Conservation (phyloP, 306 rosid genomes). For the Cyamopsis tetragonoloba region DNA sequence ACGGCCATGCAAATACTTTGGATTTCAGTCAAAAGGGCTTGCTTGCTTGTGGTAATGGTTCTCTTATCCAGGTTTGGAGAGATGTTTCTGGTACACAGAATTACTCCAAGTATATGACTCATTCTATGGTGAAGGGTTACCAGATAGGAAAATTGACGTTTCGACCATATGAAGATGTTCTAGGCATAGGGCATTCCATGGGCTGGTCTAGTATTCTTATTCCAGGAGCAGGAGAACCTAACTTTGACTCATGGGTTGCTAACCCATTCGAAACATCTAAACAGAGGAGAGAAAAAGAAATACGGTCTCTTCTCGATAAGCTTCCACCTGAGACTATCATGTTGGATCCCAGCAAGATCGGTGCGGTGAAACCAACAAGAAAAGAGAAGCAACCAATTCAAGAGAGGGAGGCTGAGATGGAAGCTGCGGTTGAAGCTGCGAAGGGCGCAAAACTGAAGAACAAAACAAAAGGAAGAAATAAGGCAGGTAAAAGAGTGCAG, state of each 20-base stretch:
- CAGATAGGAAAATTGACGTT: conserved; percentile 58
- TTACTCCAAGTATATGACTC: conserved; percentile 72
- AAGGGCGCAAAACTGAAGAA: conserved; percentile 59
- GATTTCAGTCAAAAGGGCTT: conserved; percentile 91
- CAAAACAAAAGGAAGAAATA: conserved; percentile 87
- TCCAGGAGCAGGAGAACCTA: conserved; percentile 96
- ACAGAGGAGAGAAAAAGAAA: conserved; percentile 86
- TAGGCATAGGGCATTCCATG: conserved; percentile 86
- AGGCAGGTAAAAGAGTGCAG: conserved; percentile 53
- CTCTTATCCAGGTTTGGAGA: conserved; percentile 49
- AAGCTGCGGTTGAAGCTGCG: conserved; percentile 58
- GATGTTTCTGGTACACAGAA: conserved; percentile 54
- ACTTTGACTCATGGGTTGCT: conserved; percentile 83
- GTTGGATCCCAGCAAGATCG: conserved; percentile 74
- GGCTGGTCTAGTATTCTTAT: conserved; percentile 89
- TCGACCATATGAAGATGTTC: conserved; percentile 91
- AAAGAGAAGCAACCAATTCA: conserved; percentile 40
- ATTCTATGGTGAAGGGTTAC: conserved; percentile 82
- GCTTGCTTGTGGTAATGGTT: conserved; percentile 68
- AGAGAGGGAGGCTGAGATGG: conserved; percentile 67
- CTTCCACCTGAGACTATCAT: conserved; percentile 82
- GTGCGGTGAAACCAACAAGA: conserved; percentile 43
- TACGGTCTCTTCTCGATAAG: conserved; percentile 63
- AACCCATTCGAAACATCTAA: conserved; percentile 82
- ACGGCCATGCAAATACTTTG: conserved; percentile 71